Evolutionary conservation across 129 eudicot species (phyloP).

Genomic region (Artemisia tridentata): DNA sequence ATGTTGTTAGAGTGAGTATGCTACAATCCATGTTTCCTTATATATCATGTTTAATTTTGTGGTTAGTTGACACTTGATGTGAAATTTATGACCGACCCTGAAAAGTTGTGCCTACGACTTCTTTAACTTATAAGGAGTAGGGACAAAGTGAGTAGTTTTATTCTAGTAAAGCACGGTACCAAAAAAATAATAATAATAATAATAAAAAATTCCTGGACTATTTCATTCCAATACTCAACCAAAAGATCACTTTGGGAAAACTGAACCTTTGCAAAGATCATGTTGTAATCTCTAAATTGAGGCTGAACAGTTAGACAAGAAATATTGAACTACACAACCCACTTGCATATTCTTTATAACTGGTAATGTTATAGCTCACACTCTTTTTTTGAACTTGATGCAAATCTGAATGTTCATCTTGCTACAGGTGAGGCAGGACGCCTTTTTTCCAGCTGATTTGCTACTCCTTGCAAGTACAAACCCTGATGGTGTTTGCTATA

Average conservation of each 20-base stretch:
- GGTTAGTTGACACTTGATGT: constrained; percentile 4
- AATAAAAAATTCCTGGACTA: too few relatives aligned
- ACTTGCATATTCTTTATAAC: constrained; percentile 11
- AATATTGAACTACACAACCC: background rate
- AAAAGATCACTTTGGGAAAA: constrained; percentile 14
- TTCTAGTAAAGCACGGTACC: background rate
- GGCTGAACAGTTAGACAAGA: constrained; percentile 2
- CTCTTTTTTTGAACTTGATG: background rate
- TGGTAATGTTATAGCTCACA: constrained; percentile 8
- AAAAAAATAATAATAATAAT: background rate
- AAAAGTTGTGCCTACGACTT: background rate
- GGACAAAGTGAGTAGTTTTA: background rate
- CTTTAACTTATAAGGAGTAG: background rate
- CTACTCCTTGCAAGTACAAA: constrained; percentile 92
- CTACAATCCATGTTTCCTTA: constrained; percentile 1
- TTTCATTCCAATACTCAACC: background rate
- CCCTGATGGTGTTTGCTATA: constrained; percentile 91
- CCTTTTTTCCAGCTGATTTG: constrained; percentile 92
- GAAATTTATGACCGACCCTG: background rate
- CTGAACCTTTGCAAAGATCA: background rate
- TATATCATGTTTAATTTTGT: constrained; percentile 1
- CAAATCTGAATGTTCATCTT: constrained; percentile 29
- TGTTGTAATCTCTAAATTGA: constrained; percentile 10
- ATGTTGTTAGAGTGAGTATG: constrained; percentile 70
- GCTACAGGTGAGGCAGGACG: constrained; percentile 87